Conservation (phyloP, 805 yeast genomes). For the Pichia manshurica region DNA sequence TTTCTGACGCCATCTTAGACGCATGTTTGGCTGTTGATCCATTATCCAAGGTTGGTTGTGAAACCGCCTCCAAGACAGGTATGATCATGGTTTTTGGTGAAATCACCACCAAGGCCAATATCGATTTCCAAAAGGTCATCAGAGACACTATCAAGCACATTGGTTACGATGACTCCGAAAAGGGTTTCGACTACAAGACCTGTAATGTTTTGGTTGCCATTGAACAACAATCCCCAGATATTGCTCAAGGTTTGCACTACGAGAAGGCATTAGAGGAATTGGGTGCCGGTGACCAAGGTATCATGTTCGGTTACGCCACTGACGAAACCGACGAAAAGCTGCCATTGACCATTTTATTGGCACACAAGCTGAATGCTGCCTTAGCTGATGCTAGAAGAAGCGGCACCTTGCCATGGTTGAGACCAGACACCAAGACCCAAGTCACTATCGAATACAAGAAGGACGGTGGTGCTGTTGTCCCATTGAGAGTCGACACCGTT, state of each 20-base stretch:
- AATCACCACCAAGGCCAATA: slow-evolving; percentile 91
- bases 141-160: slow-evolving; percentile 98
- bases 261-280: slow-evolving; percentile 93
- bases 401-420: slow-evolving; percentile 91
- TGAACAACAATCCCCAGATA: slow-evolving; percentile 99
- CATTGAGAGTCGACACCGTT: slow-evolving; percentile 94
- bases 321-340: slow-evolving; percentile 97
- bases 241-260: slow-evolving; percentile 98
- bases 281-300: slow-evolving; percentile 99
- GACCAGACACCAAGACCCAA: slow-evolving; percentile 99
- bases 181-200: slow-evolving; percentile 98
- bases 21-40: slow-evolving; percentile 97
- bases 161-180: slow-evolving; percentile 92
- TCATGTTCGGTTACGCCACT: slow-evolving; percentile 99
- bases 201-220: slow-evolving; percentile 98
- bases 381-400: slow-evolving; percentile 97
- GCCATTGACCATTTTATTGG: slow-evolving; percentile 88
- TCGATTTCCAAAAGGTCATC: slow-evolving; percentile 95
- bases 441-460: slow-evolving; percentile 95
- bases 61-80: slow-evolving; percentile 98
- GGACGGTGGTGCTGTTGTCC: slow-evolving; percentile 92
- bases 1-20: slow-evolving; percentile 94
- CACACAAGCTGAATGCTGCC: slow-evolving; percentile 95
- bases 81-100: slow-evolving; percentile 99
- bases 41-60: slow-evolving; percentile 97